Conservation (phyloP, 345 rosid genomes). For the Dipteronia dyeriana region DNA sequence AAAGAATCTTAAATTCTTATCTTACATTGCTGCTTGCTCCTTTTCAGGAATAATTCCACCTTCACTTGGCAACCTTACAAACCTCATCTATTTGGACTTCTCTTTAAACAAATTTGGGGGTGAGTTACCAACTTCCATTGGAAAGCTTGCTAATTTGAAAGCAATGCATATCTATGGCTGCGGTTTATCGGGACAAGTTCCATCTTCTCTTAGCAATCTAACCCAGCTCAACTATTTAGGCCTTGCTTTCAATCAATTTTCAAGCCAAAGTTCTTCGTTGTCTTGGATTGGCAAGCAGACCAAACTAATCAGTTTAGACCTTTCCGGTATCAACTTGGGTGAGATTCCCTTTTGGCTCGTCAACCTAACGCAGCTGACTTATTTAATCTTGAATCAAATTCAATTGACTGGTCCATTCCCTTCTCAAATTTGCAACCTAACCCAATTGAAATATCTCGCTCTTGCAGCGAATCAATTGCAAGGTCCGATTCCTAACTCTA, state of each 20-base stretch:
- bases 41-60: background rate
- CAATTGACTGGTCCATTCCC: conserved; percentile 23
- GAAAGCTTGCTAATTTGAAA: background rate
- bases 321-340: background rate
- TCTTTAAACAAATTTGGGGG: background rate
- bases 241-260: background rate
- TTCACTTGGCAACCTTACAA: background rate
- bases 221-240: background rate
- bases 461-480: background rate
- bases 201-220: conserved; percentile 4
- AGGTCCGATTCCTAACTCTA: conserved; percentile 25
- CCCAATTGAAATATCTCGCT: fast-evolving
- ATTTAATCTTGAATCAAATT: fast-evolving
- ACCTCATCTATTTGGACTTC: background rate
- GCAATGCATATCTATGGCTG: too few relatives aligned
- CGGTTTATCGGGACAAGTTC: background rate
- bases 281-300: background rate
- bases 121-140: background rate
- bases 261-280: background rate
- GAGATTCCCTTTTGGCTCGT: conserved; percentile 13
- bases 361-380: conserved; percentile 9
- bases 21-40: too few relatives aligned
- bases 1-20: too few relatives aligned
- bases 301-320: background rate
- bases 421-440: conserved; percentile 4